A percentile compares a stretch with the other conserved stretches of the same genome.
Conservation (phyloP, 1,284 basidiomycete species). For the Cerioporus squamosus region DNA sequence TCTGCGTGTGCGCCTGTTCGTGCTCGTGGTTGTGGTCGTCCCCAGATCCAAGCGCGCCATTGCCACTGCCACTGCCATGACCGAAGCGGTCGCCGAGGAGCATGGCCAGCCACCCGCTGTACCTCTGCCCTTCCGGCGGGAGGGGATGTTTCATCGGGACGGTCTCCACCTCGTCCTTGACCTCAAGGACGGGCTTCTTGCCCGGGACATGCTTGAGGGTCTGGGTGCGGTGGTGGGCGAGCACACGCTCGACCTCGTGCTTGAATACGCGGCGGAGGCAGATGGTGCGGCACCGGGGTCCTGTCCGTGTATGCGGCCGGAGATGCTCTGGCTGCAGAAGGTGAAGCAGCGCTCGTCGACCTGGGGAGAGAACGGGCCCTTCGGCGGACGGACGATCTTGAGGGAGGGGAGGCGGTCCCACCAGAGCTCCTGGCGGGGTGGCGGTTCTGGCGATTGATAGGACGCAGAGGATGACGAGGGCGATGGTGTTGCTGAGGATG, state of each 20-base stretch:
- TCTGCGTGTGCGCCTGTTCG: constrained; percentile 30
- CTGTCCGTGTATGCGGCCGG: constrained; percentile 56
- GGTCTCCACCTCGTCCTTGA: constrained; percentile 20
- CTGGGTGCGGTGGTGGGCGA: constrained; percentile 39
- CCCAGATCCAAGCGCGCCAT: background rate
- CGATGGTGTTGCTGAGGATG: background rate
- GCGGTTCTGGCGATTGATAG: constrained; percentile 15
- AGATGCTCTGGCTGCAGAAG: constrained; percentile 68
- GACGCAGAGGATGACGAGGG: constrained; percentile 10
- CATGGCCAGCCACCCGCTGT: constrained; percentile 17
- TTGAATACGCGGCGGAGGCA: constrained; percentile 75
- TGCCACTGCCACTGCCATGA: background rate
- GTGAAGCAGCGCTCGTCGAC: constrained; percentile 77
- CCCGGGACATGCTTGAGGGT: constrained; percentile 13
- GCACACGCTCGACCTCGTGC: constrained; percentile 67
- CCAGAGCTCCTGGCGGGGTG: constrained; percentile 22
- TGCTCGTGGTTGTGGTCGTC: constrained; percentile 1
- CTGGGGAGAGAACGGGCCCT: constrained; percentile 54
- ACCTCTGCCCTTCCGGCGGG: constrained; percentile 63
- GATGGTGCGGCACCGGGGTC: constrained; percentile 65
- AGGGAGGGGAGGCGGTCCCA: constrained; percentile 32
- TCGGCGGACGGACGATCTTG: constrained; percentile 32
- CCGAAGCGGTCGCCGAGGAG: constrained; percentile 18
- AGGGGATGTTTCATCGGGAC: constrained; percentile 58
- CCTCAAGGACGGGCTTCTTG: constrained; percentile 9